Evolutionary conservation across 768 basidiomycete genomes (phyloP).

Genomic region (Cantharellus anzutake): DNA sequence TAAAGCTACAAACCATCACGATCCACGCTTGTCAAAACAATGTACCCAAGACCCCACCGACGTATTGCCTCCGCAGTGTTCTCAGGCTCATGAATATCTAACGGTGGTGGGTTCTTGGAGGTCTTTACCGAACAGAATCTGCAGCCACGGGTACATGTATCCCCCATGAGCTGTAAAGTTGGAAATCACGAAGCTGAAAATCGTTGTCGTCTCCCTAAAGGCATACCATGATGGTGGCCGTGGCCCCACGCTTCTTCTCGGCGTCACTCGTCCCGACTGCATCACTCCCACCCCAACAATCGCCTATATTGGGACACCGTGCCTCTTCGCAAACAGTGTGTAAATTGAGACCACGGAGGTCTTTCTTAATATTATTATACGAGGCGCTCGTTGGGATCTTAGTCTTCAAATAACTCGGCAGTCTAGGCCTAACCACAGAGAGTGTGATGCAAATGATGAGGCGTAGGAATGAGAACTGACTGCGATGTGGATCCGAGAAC

Average conservation of each 20-base stretch:
- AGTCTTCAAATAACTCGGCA: slow-evolving; percentile 79
- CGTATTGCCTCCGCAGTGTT: slow-evolving; percentile 96
- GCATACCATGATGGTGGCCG: slow-evolving; percentile 93
- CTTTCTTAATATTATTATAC: slow-evolving; percentile 85
- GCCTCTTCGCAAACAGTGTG: slow-evolving; percentile 99
- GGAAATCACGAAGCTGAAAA: background rate
- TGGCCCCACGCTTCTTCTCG: slow-evolving; percentile 66
- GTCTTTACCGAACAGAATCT: slow-evolving; percentile 97
- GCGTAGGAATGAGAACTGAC: slow-evolving; percentile 22
- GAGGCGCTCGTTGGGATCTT: slow-evolving; percentile 78
- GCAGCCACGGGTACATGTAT: slow-evolving; percentile 95
- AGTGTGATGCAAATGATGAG: background rate
- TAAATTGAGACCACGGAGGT: slow-evolving; percentile 73
- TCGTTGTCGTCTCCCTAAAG: background rate
- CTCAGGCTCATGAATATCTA: slow-evolving; percentile 94
- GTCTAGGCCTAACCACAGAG: slow-evolving; percentile 40
- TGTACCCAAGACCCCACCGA: slow-evolving; percentile 95
- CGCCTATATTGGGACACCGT: slow-evolving; percentile 97
- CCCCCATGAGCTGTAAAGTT: slow-evolving; percentile 73
- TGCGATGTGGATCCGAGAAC: slow-evolving; percentile 51
- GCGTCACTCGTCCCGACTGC: slow-evolving; percentile 42
- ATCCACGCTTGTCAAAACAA: slow-evolving; percentile 92
- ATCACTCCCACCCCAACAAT: slow-evolving; percentile 80
- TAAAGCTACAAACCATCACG: slow-evolving; percentile 49
- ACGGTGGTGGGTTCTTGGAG: slow-evolving; percentile 63